A percentile compares a stretch with the other conserved stretches of the same genome.
Conservation (phyloP, 176 grass and related monocot species). For the Oropetium thomaeum region DNA sequence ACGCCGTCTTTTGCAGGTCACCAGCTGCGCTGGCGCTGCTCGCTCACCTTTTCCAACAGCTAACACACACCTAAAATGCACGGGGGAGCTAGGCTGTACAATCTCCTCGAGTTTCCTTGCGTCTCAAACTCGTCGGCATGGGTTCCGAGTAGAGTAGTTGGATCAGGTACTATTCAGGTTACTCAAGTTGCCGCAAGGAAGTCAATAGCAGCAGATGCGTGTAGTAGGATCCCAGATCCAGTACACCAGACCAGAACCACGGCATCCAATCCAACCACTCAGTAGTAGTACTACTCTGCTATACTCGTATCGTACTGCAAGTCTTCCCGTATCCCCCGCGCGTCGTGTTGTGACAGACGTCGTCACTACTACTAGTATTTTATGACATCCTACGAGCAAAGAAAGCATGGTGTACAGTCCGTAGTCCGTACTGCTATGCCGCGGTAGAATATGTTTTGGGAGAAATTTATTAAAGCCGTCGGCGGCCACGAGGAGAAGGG, state of each 20-base stretch:
- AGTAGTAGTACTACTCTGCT: no score
- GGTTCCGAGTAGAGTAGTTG: no score
- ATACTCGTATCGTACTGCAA: no score
- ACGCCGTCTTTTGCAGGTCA: slow-evolving; percentile 4
- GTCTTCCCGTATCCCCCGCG: neutral
- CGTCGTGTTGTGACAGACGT: neutral
- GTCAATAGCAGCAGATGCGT: no score
- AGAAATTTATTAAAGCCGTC: no score
- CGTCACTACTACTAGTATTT: neutral
- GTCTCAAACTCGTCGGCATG: no score
- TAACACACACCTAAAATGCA: slow-evolving; percentile 26
- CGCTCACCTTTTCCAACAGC: slow-evolving; percentile 27
- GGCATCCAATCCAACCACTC: neutral
- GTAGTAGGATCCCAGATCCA: no score
- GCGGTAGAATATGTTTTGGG: neutral
- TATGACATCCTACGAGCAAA: neutral
- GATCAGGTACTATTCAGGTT: no score
- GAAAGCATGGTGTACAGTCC: neutral
- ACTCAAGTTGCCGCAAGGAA: no score
- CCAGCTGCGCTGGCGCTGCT: no score
- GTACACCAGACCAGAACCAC: neutral
- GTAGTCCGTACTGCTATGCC: neutral
- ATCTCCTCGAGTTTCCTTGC: slow-evolving; percentile 2
- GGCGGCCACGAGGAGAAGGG: neutral
- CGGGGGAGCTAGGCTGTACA: slow-evolving; percentile 13